These are phyloP conservation scores for Phragmites australis DNA, from an alignment of 176 grass and related monocot species.

Conservation along the genomic window DNA sequence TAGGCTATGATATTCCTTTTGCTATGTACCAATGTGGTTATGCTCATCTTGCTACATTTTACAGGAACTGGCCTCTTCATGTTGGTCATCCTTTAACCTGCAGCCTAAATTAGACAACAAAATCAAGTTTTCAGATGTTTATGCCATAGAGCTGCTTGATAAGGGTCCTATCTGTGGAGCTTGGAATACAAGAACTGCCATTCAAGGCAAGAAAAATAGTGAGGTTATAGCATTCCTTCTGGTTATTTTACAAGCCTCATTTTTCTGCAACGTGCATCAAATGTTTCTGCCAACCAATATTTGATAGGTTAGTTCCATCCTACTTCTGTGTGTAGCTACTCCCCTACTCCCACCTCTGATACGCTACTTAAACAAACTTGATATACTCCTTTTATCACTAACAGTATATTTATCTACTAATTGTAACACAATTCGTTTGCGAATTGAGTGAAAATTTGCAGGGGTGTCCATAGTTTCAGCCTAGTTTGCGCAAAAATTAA, in stretches of 20 bases:
- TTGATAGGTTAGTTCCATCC: neutral
- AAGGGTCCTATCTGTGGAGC: slow-evolving; percentile 55
- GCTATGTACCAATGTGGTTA: neutral
- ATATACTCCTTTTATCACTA: neutral
- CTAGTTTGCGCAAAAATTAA: neutral
- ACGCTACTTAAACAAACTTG: neutral
- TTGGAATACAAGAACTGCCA: slow-evolving; percentile 45
- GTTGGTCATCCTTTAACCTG: slow-evolving; percentile 50
- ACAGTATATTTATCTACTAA: neutral
- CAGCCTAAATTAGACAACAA: slow-evolving; percentile 49
- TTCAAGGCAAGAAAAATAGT: slow-evolving; percentile 42
- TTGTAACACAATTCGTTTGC: neutral
- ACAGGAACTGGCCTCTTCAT: slow-evolving; percentile 53
- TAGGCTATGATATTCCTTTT: neutral
- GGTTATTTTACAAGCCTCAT: slow-evolving; percentile 36
- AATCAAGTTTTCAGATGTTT: slow-evolving; percentile 74
- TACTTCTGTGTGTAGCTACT: neutral
- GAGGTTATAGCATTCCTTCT: slow-evolving; percentile 65
- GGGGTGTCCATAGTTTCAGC: neutral
- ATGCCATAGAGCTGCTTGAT: slow-evolving; percentile 73
- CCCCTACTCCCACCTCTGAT: neutral
- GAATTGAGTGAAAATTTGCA: neutral
- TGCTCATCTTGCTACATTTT: slow-evolving; percentile 20
- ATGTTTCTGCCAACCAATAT: neutral
- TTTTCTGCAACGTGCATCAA: slow-evolving; percentile 22